Percentiles rank a stretch among this genome's conserved stretches.
Conservation (phyloP, 352 stramenopile species). For the Phytophthora constricta region DNA sequence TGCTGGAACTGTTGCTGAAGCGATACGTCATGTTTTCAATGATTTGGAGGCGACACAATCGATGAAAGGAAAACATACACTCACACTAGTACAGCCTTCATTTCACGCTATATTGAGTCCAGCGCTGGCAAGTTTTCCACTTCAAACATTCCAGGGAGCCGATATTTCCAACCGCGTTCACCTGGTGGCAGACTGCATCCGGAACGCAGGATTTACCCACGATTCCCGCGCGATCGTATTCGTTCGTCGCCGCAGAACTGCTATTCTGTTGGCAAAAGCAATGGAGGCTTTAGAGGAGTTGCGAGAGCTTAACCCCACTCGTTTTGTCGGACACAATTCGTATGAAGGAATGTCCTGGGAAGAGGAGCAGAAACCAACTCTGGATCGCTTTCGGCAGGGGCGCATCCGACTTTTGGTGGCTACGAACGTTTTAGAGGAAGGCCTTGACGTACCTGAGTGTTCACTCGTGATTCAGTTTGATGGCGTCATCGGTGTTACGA, state of each 20-base stretch:
- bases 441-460: constrained; percentile 78
- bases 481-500: constrained; percentile 70
- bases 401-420: constrained; percentile 75
- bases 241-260: constrained; percentile 71
- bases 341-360: constrained; percentile 87
- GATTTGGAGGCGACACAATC: constrained; percentile 28
- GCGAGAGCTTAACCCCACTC: constrained; percentile 66
- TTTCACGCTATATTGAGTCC: constrained; percentile 47
- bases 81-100: constrained; percentile 34
- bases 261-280: constrained; percentile 65
- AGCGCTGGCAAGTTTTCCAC: constrained; percentile 34
- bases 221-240: constrained; percentile 83
- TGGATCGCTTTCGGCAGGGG: constrained; percentile 72
- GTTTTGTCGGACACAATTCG: constrained; percentile 82
- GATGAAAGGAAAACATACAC: constrained; percentile 33
- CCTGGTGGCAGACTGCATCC: constrained; percentile 56
- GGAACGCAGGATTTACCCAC: constrained; percentile 49
- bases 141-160: constrained; percentile 29
- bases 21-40: constrained; percentile 44
- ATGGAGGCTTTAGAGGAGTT: constrained; percentile 69
- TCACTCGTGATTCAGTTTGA: constrained; percentile 85
- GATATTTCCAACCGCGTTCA: constrained; percentile 67
- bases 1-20: constrained; percentile 41
- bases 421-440: constrained; percentile 85
- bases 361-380: constrained; percentile 74